phyloP scores from a whole-genome alignment of 208 protist species.

The Crithidia thermophila region DNA sequence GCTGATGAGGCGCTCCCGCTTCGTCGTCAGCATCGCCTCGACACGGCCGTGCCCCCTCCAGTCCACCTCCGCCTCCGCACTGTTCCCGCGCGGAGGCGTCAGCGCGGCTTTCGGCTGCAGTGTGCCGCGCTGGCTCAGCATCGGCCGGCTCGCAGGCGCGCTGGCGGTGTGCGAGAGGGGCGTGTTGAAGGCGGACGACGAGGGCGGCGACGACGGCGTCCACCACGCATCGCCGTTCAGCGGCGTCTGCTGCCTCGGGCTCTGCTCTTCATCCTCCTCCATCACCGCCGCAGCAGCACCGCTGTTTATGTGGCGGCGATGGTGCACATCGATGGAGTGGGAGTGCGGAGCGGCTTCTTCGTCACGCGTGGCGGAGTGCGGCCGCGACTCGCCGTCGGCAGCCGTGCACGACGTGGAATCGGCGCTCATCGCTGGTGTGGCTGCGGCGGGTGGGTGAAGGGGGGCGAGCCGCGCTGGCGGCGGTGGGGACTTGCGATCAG shows the following conservation, averaged over 20 bases:
- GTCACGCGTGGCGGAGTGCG: no score
- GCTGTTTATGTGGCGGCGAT: not conserved
- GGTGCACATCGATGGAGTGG: not conserved
- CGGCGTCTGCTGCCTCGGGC: not conserved
- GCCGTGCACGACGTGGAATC: no score
- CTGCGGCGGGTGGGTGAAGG: constrained; percentile 3
- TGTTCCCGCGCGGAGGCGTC: constrained; percentile 4
- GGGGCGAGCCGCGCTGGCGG: constrained; percentile 31
- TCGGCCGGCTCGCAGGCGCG: not conserved
- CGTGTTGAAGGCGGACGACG: not conserved
- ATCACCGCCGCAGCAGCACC: no score
- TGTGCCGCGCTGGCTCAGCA: not conserved
- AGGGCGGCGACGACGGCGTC: not conserved
- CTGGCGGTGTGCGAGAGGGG: not conserved
- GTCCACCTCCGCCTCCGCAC: not conserved
- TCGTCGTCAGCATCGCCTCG: constrained; percentile 11
- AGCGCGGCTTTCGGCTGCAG: not conserved
- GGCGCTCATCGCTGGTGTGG: no score
- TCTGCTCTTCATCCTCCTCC: not conserved
- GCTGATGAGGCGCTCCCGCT: constrained; percentile 27
- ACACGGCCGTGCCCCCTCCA: constrained; percentile 7
- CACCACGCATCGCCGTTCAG: not conserved
- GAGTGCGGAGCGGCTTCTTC: not conserved
- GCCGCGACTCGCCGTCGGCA: no score
- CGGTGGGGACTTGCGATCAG: constrained; percentile 13